Conservation (phyloP, 345 rosid genomes). For the Pistacia atlantica region DNA sequence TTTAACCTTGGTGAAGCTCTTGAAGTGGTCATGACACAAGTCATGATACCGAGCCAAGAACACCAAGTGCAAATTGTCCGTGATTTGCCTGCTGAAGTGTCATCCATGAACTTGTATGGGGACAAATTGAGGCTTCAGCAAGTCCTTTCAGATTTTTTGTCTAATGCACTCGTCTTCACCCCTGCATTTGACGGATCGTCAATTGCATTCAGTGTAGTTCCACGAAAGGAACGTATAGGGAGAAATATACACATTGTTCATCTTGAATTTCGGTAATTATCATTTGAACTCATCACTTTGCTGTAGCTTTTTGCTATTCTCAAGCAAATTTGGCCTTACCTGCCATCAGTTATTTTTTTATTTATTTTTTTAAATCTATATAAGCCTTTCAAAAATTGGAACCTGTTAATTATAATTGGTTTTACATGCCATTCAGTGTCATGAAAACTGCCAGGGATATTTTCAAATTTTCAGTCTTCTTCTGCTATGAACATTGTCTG, state of each 20-base stretch:
- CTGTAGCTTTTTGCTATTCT: not conserved
- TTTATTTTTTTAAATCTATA: not conserved
- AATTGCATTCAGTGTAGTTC: conserved; percentile 46
- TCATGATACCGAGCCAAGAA: conserved; percentile 53
- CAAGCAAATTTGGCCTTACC: not conserved
- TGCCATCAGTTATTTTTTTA: not conserved
- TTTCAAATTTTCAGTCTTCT: not conserved
- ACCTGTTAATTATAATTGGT: not conserved
- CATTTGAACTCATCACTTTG: conserved; percentile 1
- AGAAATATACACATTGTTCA: conserved; percentile 57
- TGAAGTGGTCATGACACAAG: conserved; percentile 65
- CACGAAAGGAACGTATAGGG: conserved; percentile 60
- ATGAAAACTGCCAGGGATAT: not conserved
- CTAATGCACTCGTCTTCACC: conserved; percentile 57
- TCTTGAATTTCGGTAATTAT: conserved; percentile 72
- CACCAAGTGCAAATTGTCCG: conserved; percentile 52
- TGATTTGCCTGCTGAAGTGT: conserved; percentile 53
- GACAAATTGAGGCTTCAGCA: conserved; percentile 80
- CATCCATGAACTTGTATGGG: conserved; percentile 62
- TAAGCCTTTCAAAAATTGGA: not conserved
- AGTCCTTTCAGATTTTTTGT: conserved; percentile 68
- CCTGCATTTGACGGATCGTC: conserved; percentile 57
- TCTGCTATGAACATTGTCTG: not conserved
- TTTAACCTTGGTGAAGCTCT: conserved; percentile 69
- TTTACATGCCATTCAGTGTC: not conserved